Base-by-base conservation (phyloP, 106 monocot species). In the Dendrobium huoshanense region DNA sequence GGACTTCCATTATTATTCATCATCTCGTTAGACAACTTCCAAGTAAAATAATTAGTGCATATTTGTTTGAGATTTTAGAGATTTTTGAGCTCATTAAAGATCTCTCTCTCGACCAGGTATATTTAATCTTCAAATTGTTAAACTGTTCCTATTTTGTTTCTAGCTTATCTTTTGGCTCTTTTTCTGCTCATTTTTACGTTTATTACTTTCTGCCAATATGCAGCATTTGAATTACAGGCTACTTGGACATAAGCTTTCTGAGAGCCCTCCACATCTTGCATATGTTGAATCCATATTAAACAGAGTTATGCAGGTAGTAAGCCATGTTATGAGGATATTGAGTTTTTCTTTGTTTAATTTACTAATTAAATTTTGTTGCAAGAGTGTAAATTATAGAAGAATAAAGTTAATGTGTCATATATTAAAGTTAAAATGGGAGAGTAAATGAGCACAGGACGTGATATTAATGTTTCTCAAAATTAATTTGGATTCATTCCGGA, bases 181-280 rank as follows among this genome's bases (percentile, higher is more conserved):
- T 31, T 83, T 4, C 58, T 75, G 0, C 19, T 41, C 2, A 10
- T 78, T 78, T 33, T 72, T 73, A 40, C 58, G 17, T 45, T 7
- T 49, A 72, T 78, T 70, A 22, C 58, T 73, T 31, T 73, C 81
- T 54, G 10, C 59, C 49, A 64, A n/a, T 48, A 3, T 81, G 72
- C 85, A 85, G 85, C 82, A 79, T 82, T 75, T 85, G 40, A 79
- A 79, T 85, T 85, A 82, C 79, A 82, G 81, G 61, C 75, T 85
- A 22, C 85, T 85, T 75, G 85, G 85, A 48, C 37, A 40, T 24
- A 81, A 79, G 59, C 82, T 85, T 19, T 75, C 18, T 75, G 81
- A 82, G 41, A 75, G 85, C 22, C 82, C 78, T 27, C 78, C 78
- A 1, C 64, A 78, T 11, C 4, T 67, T 43, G 41, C 18, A 82